Evolutionary conservation across 2,329 filamentous ascomycete genomes (phyloP).

Genomic region (Biscogniauxia sp.): DNA sequence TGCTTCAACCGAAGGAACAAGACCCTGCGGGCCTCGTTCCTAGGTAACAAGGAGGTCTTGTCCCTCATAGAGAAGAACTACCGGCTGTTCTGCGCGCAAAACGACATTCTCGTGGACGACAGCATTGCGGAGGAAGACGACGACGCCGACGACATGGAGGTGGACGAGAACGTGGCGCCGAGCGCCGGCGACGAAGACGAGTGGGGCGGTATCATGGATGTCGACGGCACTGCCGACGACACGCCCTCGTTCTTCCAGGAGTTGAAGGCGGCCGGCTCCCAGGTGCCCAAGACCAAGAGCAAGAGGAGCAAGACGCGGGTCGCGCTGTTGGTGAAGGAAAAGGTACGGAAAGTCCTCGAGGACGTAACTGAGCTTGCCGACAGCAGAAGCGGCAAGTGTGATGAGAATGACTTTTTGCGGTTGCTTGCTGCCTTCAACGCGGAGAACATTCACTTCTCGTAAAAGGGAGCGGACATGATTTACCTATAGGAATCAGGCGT

Average conservation of each 20-base stretch:
- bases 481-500: conserved; percentile 13
- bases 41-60: conserved; percentile 18
- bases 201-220: conserved; percentile 50
- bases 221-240: conserved; percentile 56
- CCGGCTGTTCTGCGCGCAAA: conserved; percentile 83
- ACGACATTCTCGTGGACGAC: conserved; percentile 77
- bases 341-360: conserved; percentile 82
- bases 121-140: conserved; percentile 45
- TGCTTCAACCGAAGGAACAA: conserved; percentile 83
- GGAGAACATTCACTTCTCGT: conserved; percentile 89
- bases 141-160: conserved; percentile 36
- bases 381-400: conserved; percentile 79
- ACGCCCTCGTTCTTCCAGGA: conserved; percentile 84
- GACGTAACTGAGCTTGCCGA: conserved; percentile 77
- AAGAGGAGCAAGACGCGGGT: conserved; percentile 77
- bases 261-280: conserved; percentile 39
- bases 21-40: conserved; percentile 64
- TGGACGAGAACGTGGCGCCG: conserved; percentile 40
- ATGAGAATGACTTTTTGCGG: conserved; percentile 88
- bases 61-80: conserved; percentile 80
- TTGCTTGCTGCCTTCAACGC: conserved; percentile 81
- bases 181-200: conserved; percentile 45
- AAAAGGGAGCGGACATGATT: conserved; percentile 23
- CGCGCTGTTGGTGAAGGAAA: conserved; percentile 76
- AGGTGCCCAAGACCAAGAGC: conserved; percentile 58